Evolutionary conservation across 306 rosid species (phyloP), one percentile per base, ranked within the genome.

Genomic region (Luffa aegyptiaca): DNA sequence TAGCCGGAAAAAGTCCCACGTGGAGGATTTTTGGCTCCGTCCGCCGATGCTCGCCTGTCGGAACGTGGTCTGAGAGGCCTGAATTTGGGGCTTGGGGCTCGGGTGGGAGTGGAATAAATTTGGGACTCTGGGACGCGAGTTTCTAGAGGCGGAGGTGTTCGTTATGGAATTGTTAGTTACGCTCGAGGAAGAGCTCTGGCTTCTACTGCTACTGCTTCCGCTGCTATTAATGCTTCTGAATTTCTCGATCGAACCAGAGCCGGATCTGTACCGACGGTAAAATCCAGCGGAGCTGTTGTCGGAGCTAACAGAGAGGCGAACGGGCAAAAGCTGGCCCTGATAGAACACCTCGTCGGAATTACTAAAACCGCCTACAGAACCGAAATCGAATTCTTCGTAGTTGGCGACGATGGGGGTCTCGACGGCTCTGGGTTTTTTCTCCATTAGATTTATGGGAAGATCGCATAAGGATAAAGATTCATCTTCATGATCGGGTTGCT

Each of bases 11-110:
- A 88, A 84, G 61, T 86, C 97, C 97, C 99, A 91, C 3, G 88
- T 52, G 4, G 94, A 90, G 16, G 92, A 85, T 76, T 89, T 92
- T 35, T 89, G 85, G 73, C 83, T 86, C 59, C 79, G 82, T 41
- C 73, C 17, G 18, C 80, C 84, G 3, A 65, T 81, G 56, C 84
- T 83, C 21, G 80, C 82, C 44, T 81, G 88, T 18, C 86, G 82
- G 13, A 83, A 75, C 7, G 52, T 52, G 2, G 86, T 45, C 4
- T 31, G 35, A 0, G 90, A 39, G 5, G 21, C 20, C 68, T 83
- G 87, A 84, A 88, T 61, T 16, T 93, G 97, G 10, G 97, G 94
- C 68, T 87, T 91, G 1, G 97, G 97, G 35, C 97, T 95, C n/a
- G 97, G 96, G 65, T 86, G 89, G 3, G 91, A 75, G 58, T 86